Evolutionary conservation across 768 basidiomycete species (phyloP).

Genomic region (Boletus rex-veris): DNA sequence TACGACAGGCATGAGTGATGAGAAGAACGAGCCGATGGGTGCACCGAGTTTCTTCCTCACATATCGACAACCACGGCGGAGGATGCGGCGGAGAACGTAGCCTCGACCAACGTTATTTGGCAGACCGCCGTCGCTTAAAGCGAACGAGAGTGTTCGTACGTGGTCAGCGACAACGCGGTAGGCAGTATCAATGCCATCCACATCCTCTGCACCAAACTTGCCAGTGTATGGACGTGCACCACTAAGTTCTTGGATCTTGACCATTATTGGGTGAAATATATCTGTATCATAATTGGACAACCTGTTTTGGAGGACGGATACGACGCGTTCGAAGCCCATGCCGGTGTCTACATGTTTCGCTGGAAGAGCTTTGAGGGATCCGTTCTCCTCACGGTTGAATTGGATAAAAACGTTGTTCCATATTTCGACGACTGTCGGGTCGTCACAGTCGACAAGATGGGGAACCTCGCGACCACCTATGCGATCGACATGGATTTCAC

Average conservation of each 20-base stretch:
- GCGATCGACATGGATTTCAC: conserved; percentile 95
- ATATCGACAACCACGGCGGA: conserved; percentile 92
- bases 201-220: conserved; percentile 92
- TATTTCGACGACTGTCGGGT: conserved; percentile 95
- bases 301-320: conserved; percentile 88
- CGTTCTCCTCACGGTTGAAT: conserved; percentile 92
- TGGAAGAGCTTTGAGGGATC: conserved; percentile 75
- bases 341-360: conserved; percentile 97
- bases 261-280: conserved; percentile 87
- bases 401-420: conserved; percentile 99
- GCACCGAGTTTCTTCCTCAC: conserved; percentile 93
- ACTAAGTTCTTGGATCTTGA: conserved; percentile 81
- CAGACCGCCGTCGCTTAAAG: conserved; percentile 93
- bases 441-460: conserved; percentile 90
- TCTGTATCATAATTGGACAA: conserved; percentile 98
- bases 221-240: conserved; percentile 86
- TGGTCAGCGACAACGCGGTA: conserved; percentile 98
- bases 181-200: conserved; percentile 93
- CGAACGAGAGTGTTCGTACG: conserved; percentile 91
- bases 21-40: conserved; percentile 93
- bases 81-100: conserved; percentile 92
- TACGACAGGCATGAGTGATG: conserved; percentile 83
- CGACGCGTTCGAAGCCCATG: conserved; percentile 98
- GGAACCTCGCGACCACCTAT: conserved; percentile 97
- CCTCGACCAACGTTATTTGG: conserved; percentile 96